A percentile compares a stretch with the other conserved stretches of the same genome.
Conservation (phyloP, 768 basidiomycete species). For the Boletus coccyginus region DNA sequence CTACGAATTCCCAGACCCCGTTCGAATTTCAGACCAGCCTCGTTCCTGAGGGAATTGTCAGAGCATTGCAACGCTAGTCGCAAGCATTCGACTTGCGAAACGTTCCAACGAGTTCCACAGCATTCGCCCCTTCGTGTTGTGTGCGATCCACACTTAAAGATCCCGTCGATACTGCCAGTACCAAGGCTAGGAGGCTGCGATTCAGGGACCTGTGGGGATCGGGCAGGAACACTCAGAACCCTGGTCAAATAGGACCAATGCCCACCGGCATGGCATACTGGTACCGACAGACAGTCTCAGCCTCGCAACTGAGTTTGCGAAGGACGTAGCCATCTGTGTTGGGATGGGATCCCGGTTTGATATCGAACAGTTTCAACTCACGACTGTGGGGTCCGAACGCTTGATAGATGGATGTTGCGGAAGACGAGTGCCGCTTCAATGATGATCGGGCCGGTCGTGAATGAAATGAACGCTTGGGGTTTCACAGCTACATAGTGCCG, state of each 20-base stretch:
- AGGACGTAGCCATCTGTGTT: constrained; percentile 25
- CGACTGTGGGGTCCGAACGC: constrained; percentile 30
- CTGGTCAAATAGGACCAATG: not conserved
- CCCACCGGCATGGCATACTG: constrained; percentile 10
- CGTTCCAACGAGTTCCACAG: constrained; percentile 23
- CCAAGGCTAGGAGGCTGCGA: constrained; percentile 34
- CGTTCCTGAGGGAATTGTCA: constrained; percentile 12
- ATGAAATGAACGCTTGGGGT: not conserved
- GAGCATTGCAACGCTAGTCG: not conserved
- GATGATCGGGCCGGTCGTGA: constrained; percentile 34
- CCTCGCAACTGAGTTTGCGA: constrained; percentile 12
- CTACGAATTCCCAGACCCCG: constrained; percentile 25
- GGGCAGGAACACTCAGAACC: not conserved
- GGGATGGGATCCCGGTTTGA: not conserved
- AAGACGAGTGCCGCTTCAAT: constrained; percentile 17
- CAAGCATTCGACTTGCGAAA: constrained; percentile 22
- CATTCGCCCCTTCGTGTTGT: constrained; percentile 34
- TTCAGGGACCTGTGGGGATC: constrained; percentile 28
- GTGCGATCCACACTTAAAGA: constrained; percentile 27
- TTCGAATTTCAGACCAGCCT: constrained; percentile 25
- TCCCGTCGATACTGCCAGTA: constrained; percentile 28
- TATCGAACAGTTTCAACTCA: constrained; percentile 8
- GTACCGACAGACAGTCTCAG: constrained; percentile 12
- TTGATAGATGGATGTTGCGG: constrained; percentile 25
- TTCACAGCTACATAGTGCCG: too few relatives aligned